These are phyloP conservation scores for Thermothelomyces thermophilus DNA, from an alignment of 2,329 filamentous ascomycete genomes.

Conservation along the genomic window DNA sequence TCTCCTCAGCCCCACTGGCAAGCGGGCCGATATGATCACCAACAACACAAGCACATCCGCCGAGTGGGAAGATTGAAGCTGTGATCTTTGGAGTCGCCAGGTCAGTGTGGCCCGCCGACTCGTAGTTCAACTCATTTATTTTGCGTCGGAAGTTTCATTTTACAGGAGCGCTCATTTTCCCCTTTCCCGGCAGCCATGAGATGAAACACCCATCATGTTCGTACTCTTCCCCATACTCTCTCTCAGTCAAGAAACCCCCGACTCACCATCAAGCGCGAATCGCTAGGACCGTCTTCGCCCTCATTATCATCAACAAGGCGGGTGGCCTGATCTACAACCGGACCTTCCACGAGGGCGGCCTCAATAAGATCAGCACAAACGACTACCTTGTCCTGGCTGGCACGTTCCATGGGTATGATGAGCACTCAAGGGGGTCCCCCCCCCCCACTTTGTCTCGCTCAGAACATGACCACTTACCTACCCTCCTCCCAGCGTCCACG, in stretches of 20 bases:
- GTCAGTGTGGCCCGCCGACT: not conserved
- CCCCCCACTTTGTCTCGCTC: conserved; percentile 1
- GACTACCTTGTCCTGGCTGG: conserved; percentile 95
- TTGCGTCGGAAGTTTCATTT: too few relatives aligned
- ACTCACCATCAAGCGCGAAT: not conserved
- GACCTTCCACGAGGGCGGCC: conserved; percentile 76
- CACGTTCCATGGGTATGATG: conserved; percentile 83
- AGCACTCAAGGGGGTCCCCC: conserved; percentile 10
- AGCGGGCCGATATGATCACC: not conserved
- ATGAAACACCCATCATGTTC: conserved; percentile 20
- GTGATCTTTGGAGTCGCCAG: not conserved
- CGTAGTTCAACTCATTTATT: not conserved
- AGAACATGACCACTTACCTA: not conserved
- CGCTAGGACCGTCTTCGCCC: conserved; percentile 83
- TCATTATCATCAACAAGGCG: conserved; percentile 98
- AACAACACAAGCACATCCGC: not conserved
- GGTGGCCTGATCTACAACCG: conserved; percentile 95
- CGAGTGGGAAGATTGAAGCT: not conserved
- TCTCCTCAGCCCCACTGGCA: not conserved
- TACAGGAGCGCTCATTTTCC: too few relatives aligned
- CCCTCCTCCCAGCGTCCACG: conserved; percentile 50
- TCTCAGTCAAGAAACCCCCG: not conserved
- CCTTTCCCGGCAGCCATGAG: conserved; percentile 3
- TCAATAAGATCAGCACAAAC: conserved; percentile 87
- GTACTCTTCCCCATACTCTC: not conserved